Evolutionary conservation across 257 asterid genomes (phyloP).

Genomic region (Cordia subcordata): DNA sequence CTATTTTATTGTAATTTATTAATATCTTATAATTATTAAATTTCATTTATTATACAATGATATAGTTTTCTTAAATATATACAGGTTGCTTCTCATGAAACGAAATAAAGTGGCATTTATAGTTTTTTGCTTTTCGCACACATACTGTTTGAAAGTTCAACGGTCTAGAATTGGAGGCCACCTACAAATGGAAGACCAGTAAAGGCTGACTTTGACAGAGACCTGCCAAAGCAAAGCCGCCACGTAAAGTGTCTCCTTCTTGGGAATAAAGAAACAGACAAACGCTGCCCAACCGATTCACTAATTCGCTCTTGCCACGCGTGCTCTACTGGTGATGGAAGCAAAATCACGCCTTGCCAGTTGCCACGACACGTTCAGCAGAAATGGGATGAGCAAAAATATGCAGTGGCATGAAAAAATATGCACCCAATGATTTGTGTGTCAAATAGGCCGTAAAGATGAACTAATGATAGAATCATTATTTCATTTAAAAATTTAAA

Average conservation of each 20-base stretch:
- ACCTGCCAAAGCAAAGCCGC: constrained; percentile 16
- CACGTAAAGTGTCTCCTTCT: constrained; percentile 22
- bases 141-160: constrained; percentile 18
- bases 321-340: background rate
- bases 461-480: too few relatives aligned
- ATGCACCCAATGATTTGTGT: too few relatives aligned
- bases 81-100: too few relatives aligned
- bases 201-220: constrained; percentile 4
- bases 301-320: constrained; percentile 10
- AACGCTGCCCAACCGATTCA: background rate
- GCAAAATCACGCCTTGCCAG: background rate
- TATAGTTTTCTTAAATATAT: too few relatives aligned
- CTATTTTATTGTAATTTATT: too few relatives aligned
- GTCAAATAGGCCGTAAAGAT: too few relatives aligned
- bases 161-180: constrained; percentile 10
- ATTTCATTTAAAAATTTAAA: too few relatives aligned
- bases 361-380: background rate
- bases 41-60: too few relatives aligned
- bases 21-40: too few relatives aligned
- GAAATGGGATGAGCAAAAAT: background rate
- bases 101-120: background rate
- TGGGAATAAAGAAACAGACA: background rate
- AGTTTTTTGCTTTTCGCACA: too few relatives aligned
- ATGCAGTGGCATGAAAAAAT: too few relatives aligned
- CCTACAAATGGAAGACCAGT: background rate